Evolutionary conservation across 2,329 filamentous ascomycete species (phyloP).

Genomic region (Beauveria caledonica): DNA sequence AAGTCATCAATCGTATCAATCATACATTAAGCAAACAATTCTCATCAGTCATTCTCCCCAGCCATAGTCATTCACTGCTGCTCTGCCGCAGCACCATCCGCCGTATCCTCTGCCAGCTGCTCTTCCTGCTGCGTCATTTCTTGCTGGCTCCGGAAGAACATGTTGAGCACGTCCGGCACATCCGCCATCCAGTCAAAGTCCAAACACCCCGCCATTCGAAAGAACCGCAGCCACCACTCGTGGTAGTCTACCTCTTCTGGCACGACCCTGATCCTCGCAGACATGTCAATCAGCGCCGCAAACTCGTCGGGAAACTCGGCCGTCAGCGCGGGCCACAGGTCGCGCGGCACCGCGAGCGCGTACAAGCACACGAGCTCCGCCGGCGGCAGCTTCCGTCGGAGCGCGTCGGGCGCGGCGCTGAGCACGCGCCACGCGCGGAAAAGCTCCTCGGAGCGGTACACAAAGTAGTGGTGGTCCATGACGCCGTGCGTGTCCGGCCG

Average conservation of each 20-base stretch:
- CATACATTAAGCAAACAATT: neutral
- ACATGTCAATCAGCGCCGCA: constrained; percentile 6
- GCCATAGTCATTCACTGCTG: neutral
- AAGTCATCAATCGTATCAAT: neutral
- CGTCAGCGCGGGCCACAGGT: constrained; percentile 14
- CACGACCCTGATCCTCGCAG: neutral
- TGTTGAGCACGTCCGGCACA: neutral
- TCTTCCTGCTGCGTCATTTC: neutral
- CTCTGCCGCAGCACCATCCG: neutral
- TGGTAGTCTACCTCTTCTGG: constrained; percentile 8
- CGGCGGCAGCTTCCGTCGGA: neutral
- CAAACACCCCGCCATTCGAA: constrained; percentile 9
- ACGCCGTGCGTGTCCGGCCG: constrained; percentile 22
- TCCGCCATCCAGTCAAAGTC: constrained; percentile 12
- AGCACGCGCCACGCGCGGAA: constrained; percentile 17
- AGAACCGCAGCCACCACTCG: constrained; percentile 12
- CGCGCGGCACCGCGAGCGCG: constrained; percentile 8
- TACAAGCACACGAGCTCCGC: constrained; percentile 12
- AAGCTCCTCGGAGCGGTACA: constrained; percentile 19
- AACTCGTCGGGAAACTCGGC: constrained; percentile 12
- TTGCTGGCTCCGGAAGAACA: neutral
- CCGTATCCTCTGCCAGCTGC: neutral
- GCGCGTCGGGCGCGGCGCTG: neutral
- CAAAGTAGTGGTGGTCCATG: constrained; percentile 14
- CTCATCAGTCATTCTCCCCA: neutral